Evolutionary conservation across 2,329 filamentous ascomycete species (phyloP).

Genomic region (Coniella lustricola): DNA sequence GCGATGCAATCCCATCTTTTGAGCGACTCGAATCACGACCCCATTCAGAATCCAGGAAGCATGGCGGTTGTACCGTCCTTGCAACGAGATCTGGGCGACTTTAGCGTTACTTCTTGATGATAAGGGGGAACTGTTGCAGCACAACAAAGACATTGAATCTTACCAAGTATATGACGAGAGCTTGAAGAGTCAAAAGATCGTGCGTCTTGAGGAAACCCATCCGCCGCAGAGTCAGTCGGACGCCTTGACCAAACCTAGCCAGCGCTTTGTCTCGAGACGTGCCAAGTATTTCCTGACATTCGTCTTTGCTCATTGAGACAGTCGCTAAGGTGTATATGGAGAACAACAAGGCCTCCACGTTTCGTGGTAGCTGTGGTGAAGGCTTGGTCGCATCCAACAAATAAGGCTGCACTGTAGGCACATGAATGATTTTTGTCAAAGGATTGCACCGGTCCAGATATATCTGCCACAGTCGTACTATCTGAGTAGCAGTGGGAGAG

Average conservation of each 20-base stretch:
- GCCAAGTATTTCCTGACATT: slow-evolving; percentile 48
- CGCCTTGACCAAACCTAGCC: slow-evolving; percentile 44
- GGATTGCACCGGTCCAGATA: slow-evolving; percentile 71
- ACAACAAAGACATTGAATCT: slow-evolving; percentile 10
- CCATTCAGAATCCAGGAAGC: slow-evolving; percentile 56
- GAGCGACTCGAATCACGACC: slow-evolving; percentile 54
- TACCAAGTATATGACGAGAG: slow-evolving; percentile 52
- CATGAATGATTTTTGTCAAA: slow-evolving; percentile 64
- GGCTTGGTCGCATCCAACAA: slow-evolving; percentile 57
- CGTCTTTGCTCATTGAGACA: slow-evolving; percentile 46
- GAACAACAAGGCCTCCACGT: slow-evolving; percentile 56
- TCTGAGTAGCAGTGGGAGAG: slow-evolving; percentile 58
- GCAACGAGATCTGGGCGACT: slow-evolving; percentile 43
- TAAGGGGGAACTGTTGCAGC: not conserved
- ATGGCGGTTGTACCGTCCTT: slow-evolving; percentile 52
- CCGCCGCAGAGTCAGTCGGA: slow-evolving; percentile 41
- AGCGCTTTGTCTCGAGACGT: slow-evolving; percentile 43
- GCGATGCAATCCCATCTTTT: slow-evolving; percentile 60
- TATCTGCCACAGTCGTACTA: slow-evolving; percentile 67
- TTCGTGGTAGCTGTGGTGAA: slow-evolving; percentile 46
- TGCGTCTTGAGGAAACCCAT: slow-evolving; percentile 52
- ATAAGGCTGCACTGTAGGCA: slow-evolving; percentile 59
- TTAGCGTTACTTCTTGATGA: no score
- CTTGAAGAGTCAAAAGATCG: slow-evolving; percentile 52
- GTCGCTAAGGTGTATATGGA: slow-evolving; percentile 58